These are phyloP conservation scores for Apophysomyces elegans DNA, from an alignment of 371 early-diverging fungal genomes.

Conservation along the genomic window DNA sequence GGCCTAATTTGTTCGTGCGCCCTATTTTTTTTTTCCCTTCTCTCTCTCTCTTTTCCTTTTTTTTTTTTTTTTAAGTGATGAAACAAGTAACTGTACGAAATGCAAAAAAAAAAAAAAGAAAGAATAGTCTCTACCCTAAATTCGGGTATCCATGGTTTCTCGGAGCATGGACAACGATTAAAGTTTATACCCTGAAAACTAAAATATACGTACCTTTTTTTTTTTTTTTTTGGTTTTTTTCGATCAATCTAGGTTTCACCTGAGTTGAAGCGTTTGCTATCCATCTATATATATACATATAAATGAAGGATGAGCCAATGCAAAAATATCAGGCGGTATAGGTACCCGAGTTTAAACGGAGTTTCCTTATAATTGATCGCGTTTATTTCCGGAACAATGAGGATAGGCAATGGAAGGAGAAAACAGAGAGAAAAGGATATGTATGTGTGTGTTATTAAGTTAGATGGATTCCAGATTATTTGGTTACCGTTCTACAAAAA, in stretches of 20 bases:
- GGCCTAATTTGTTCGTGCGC: constrained; percentile 9
- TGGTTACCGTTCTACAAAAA: not conserved
- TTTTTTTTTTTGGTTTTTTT: too few relatives aligned
- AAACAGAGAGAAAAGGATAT: too few relatives aligned
- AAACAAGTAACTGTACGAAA: constrained; percentile 1
- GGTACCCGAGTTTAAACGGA: constrained; percentile 8
- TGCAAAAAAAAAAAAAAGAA: not conserved
- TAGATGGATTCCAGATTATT: not conserved
- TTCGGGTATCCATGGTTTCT: not conserved
- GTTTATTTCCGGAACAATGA: constrained; percentile 11
- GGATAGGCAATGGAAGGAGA: not conserved
- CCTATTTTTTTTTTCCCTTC: constrained; percentile 4
- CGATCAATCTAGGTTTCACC: not conserved
- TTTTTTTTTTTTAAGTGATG: constrained; percentile 6
- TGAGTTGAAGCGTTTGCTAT: not conserved
- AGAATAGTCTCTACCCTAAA: not conserved
- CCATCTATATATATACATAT: too few relatives aligned
- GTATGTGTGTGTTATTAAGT: too few relatives aligned
- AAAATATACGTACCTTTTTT: too few relatives aligned
- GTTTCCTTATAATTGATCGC: constrained; percentile 1
- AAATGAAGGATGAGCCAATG: not conserved
- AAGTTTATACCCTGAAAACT: constrained; percentile 1
- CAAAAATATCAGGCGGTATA: constrained; percentile 7
- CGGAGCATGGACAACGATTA: not conserved
- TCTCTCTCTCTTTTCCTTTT: not conserved